A percentile compares a stretch with the other conserved stretches of the same genome.
Evolutionary conservation across 2,329 filamentous ascomycete genomes (phyloP).

Genomic region (Colletotrichum sp.): DNA sequence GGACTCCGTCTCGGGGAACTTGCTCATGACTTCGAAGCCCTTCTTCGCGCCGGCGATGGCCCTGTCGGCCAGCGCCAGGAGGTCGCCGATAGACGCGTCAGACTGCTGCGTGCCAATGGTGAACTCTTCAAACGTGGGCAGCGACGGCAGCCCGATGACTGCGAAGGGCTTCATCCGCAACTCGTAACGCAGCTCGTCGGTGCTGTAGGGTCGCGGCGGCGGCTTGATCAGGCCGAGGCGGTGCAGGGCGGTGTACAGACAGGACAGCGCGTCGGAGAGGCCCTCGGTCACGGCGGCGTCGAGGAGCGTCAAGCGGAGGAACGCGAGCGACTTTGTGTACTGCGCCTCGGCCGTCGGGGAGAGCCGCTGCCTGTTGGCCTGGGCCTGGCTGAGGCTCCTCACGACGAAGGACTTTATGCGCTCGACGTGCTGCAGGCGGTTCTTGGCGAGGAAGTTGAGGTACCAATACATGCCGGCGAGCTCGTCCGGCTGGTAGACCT

Average conservation of each 20-base stretch:
- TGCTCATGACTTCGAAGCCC: slow-evolving; percentile 61
- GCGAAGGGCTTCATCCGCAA: slow-evolving; percentile 87
- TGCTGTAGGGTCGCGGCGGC: slow-evolving; percentile 68
- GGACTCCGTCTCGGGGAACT: slow-evolving; percentile 54
- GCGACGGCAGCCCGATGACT: slow-evolving; percentile 68
- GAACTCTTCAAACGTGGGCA: slow-evolving; percentile 71
- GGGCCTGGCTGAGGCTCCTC: slow-evolving; percentile 37
- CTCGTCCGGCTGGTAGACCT: slow-evolving; percentile 87
- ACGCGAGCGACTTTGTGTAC: slow-evolving; percentile 54
- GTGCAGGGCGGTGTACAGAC: slow-evolving; percentile 70
- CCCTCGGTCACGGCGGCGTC: slow-evolving; percentile 69
- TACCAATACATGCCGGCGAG: slow-evolving; percentile 92
- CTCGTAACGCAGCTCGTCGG: slow-evolving; percentile 74
- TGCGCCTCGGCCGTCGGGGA: slow-evolving; percentile 42
- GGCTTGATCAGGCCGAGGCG: slow-evolving; percentile 61
- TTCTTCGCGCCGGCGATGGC: slow-evolving; percentile 55
- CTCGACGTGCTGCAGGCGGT: slow-evolving; percentile 72
- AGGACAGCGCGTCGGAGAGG: slow-evolving; percentile 58
- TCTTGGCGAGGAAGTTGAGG: slow-evolving; percentile 74
- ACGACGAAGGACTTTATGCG: slow-evolving; percentile 73
- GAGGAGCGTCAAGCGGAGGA: slow-evolving; percentile 65
- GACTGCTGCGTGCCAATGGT: slow-evolving; percentile 44
- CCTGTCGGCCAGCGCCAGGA: slow-evolving; percentile 52
- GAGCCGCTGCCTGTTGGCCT: slow-evolving; percentile 22
- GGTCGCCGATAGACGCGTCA: slow-evolving; percentile 38